Evolutionary conservation across 2,329 filamentous ascomycete species (phyloP).

Genomic region (Fusarium musae): DNA sequence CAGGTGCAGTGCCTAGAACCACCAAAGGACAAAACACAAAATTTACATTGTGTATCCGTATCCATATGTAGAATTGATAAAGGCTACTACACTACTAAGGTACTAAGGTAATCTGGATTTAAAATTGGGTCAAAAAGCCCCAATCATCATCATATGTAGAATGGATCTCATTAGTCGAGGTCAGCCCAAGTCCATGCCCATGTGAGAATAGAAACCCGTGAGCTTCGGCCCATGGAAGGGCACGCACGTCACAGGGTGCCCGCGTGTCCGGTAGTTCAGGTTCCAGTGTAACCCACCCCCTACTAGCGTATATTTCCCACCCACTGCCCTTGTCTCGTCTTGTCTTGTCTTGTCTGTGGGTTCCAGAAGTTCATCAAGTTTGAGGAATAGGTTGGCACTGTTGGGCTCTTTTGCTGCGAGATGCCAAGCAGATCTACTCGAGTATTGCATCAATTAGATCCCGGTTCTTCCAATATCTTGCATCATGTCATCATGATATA

Average conservation of each 20-base stretch:
- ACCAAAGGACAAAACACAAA: not conserved
- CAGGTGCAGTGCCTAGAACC: not conserved
- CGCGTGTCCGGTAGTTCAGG: slow-evolving; percentile 34
- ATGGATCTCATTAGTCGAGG: not conserved
- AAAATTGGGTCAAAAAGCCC: not conserved
- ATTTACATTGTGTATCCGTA: not conserved
- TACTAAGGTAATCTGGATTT: not conserved
- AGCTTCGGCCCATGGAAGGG: slow-evolving; percentile 8
- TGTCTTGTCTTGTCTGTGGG: not conserved
- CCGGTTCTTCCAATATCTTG: not conserved
- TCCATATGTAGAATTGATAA: not conserved
- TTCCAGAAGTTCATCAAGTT: not conserved
- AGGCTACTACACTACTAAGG: not conserved
- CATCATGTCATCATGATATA: not conserved
- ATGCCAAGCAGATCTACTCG: not conserved
- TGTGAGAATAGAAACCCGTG: slow-evolving; percentile 22
- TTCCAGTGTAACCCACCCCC: slow-evolving; percentile 14
- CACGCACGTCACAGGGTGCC: slow-evolving; percentile 27
- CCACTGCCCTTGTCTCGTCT: not conserved
- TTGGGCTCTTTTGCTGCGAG: not conserved
- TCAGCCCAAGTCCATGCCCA: slow-evolving; percentile 13
- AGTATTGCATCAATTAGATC: not conserved
- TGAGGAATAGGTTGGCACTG: not conserved
- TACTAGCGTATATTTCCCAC: slow-evolving; percentile 6
- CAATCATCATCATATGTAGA: not conserved